Evolutionary conservation across 1,139 yeast species (phyloP), one percentile per base, ranked within the genome.

Genomic region (Kodamaea arcana): DNA sequence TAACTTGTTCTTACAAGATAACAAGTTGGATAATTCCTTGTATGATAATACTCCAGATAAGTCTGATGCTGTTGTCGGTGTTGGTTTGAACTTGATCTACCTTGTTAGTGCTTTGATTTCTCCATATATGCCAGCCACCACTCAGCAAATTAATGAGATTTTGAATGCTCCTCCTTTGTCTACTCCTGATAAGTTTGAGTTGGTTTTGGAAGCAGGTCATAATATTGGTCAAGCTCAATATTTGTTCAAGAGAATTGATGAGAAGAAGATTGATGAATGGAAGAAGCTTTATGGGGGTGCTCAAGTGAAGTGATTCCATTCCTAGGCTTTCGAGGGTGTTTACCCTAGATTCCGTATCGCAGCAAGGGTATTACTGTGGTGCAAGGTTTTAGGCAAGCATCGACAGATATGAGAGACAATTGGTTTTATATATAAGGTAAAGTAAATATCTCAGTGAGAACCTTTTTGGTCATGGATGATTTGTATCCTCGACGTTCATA

Each of bases 1-100:
- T 61, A 92, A 92, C 63, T 84, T 74, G 60, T 94, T 90, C 71
- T 74, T 92, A 58, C 99, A 92, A 67, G 97, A 90, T 36, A 88
- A 90, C 69, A 90, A 88, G 65, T 75, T 92, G 52, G 97, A 90
- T 62, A 92, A 92, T 71, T 72, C 85, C 18, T 72, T 90, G 48
- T 86, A 80, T 60, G 77, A 79, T 40, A 78, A 86, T 53, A 60
- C 63, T 35, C 95, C 97, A 24, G 85, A 74, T 27, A 80, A 78
- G 55, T 78, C 95, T 14, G 97, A 90, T 55, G 95, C 96, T 1
- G 95, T 92, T 35, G 85, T 92, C 35, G 95, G 85, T 43, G 84
- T 87, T 37, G 97, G 95, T 37, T 71, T 92, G 61, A 92, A 92
- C 64, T 72, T 92, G 56, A 79, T 90, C 35, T 90, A 88, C 63